These are phyloP conservation scores for Cicer judaicum DNA, from an alignment of 306 rosid genomes.

Conservation along the genomic window DNA sequence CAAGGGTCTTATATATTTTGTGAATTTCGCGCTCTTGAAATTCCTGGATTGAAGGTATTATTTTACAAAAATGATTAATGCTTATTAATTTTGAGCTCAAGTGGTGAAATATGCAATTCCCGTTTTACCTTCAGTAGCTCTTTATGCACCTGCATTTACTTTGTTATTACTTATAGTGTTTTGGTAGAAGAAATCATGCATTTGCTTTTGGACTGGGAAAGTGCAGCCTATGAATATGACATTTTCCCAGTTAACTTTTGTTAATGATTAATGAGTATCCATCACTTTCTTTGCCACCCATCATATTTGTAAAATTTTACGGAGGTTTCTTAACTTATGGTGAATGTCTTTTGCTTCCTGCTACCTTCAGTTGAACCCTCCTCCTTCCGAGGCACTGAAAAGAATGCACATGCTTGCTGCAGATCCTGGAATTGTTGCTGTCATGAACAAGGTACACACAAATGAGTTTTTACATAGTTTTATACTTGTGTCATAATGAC, in stretches of 20 bases:
- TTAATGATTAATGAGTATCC: conserved; percentile 9
- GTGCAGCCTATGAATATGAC: conserved; percentile 24
- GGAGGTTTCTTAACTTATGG: conserved; percentile 14
- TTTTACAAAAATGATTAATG: conserved; percentile 29
- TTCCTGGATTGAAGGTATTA: conserved; percentile 85
- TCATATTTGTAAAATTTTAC: conserved; percentile 15
- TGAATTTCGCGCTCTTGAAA: conserved; percentile 76
- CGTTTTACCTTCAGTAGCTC: conserved; percentile 12
- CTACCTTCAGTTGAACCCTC: conserved; percentile 80
- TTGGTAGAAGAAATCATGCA: neutral
- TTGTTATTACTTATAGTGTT: conserved; percentile 18
- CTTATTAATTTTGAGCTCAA: conserved; percentile 18
- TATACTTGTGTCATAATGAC: conserved; percentile 40
- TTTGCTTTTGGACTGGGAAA: conserved; percentile 31
- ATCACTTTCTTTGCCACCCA: conserved; percentile 26
- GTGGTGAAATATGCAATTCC: conserved; percentile 16
- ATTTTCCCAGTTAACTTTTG: conserved; percentile 7
- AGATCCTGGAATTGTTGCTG: conserved; percentile 93
- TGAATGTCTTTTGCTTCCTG: conserved; percentile 36
- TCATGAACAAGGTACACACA: conserved; percentile 82
- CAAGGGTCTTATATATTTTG: conserved; percentile 86
- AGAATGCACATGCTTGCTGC: conserved; percentile 98
- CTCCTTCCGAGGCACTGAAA: conserved; percentile 81
- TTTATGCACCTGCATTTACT: conserved; percentile 5
- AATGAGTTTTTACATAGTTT: neutral